Evolutionary conservation across 495 filamentous ascomycete species (phyloP).

Genomic region (Talaromyces ruber): DNA sequence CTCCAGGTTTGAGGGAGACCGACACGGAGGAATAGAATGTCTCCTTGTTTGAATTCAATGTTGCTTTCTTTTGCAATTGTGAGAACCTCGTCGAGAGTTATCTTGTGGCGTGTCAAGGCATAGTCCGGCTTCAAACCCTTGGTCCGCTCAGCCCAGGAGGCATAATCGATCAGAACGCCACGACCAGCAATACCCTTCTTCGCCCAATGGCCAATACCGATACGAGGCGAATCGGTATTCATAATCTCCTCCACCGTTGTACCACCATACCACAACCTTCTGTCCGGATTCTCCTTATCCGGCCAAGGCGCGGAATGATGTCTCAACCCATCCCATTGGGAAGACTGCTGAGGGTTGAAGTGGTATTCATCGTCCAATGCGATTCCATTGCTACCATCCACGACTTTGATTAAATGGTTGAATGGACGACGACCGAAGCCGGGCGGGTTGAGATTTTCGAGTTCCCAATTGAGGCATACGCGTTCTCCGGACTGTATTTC

Average conservation of each 20-base stretch:
- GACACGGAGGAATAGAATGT: conserved; percentile 69
- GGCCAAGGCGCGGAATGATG: conserved; percentile 40
- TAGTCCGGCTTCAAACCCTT: conserved; percentile 39
- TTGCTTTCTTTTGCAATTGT: conserved; percentile 47
- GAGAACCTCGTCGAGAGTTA: conserved; percentile 45
- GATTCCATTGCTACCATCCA: conserved; percentile 25
- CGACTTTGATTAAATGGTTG: conserved; percentile 47
- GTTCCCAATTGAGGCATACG: conserved; percentile 42
- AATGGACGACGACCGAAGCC: conserved; percentile 49
- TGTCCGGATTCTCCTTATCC: conserved; percentile 23
- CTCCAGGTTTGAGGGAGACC: conserved; percentile 47
- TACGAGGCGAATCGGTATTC: conserved; percentile 40
- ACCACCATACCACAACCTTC: conserved; percentile 44
- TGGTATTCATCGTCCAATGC: conserved; percentile 61
- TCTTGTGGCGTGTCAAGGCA: conserved; percentile 50
- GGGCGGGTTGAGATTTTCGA: conserved; percentile 39
- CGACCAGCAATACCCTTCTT: conserved; percentile 46
- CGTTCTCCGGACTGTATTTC: conserved; percentile 42
- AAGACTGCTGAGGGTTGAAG: conserved; percentile 68
- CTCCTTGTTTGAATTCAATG: conserved; percentile 48
- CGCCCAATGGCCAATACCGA: conserved; percentile 41
- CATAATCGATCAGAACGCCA: conserved; percentile 48
- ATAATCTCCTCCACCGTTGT: conserved; percentile 43
- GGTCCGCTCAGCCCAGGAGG: conserved; percentile 32
- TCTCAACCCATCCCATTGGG: conserved; percentile 74